Evolutionary conservation across 192 early-diverging fungal genomes (phyloP).

Genomic region (Coemansia erecta): DNA sequence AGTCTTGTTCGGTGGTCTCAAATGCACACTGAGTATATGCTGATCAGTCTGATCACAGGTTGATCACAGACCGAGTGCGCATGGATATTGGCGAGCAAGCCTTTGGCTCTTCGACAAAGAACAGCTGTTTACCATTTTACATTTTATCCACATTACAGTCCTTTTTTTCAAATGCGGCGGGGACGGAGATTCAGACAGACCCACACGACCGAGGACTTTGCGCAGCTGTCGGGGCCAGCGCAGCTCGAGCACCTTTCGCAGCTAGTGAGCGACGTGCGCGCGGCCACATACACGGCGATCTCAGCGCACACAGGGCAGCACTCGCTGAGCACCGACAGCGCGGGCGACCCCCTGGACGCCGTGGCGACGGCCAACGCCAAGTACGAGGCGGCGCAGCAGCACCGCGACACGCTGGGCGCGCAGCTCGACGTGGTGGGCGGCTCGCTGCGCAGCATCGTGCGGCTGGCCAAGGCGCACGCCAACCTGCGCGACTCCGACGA

Average conservation of each 20-base stretch:
- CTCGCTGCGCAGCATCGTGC: constrained; percentile 20
- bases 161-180: too few relatives aligned
- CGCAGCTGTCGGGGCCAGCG: constrained; percentile 13
- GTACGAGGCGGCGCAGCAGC: constrained; percentile 19
- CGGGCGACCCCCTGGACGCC: constrained; percentile 49
- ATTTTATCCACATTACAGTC: too few relatives aligned
- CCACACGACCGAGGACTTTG: constrained; percentile 11
- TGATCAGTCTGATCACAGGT: too few relatives aligned
- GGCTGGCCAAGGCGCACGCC: constrained; percentile 40
- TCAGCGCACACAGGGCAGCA: constrained; percentile 40
- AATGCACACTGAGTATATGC: too few relatives aligned
- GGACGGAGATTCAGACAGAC: background rate
- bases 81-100: too few relatives aligned
- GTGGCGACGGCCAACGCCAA: constrained; percentile 47
- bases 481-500: constrained; percentile 46
- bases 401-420: background rate
- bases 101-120: too few relatives aligned
- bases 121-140: too few relatives aligned
- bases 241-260: constrained; percentile 23
- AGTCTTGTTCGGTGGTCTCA: too few relatives aligned
- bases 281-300: constrained; percentile 40
- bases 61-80: too few relatives aligned
- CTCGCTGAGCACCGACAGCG: constrained; percentile 26
- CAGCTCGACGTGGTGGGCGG: constrained; percentile 29
- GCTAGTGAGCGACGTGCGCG: constrained; percentile 25